These are phyloP conservation scores for Blepharisma stoltei DNA, from an alignment of 73 alveolate genomes.

Conservation along the genomic window DNA sequence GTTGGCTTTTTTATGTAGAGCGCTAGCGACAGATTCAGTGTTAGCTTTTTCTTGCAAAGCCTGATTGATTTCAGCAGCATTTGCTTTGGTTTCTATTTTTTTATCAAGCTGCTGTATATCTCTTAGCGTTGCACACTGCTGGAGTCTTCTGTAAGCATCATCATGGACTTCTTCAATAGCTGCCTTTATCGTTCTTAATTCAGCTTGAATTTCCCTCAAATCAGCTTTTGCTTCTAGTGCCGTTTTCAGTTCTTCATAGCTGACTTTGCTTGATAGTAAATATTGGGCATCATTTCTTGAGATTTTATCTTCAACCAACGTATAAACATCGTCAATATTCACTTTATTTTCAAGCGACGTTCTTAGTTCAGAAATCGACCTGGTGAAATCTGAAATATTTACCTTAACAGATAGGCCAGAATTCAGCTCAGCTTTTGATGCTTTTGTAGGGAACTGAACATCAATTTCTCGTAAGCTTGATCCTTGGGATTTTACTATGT, in stretches of 20 bases:
- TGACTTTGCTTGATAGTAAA: conserved; percentile 42
- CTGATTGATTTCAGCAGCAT: conserved; percentile 74
- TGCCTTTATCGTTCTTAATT: conserved; percentile 33
- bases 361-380: conserved; percentile 63
- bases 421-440: conserved; percentile 45
- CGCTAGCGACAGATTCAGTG: conserved; percentile 78
- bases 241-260: conserved; percentile 55
- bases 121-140: neutral
- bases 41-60: conserved; percentile 74
- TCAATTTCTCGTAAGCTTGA: conserved; percentile 48
- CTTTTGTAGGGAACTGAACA: conserved; percentile 41
- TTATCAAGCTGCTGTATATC: neutral
- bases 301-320: conserved; percentile 47
- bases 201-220: conserved; percentile 58
- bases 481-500: conserved; percentile 47
- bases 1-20: conserved; percentile 86
- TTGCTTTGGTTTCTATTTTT: conserved; percentile 64
- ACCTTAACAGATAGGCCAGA: conserved; percentile 47
- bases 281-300: conserved; percentile 42
- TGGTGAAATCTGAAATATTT: conserved; percentile 49
- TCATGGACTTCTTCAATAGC: neutral
- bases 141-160: neutral
- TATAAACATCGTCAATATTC: conserved; percentile 46
- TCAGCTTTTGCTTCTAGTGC: conserved; percentile 78
- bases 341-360: conserved; percentile 53